Evolutionary conservation across 2,329 filamentous ascomycete genomes (phyloP).

Genomic region (Aureobasidium leucospermi): DNA sequence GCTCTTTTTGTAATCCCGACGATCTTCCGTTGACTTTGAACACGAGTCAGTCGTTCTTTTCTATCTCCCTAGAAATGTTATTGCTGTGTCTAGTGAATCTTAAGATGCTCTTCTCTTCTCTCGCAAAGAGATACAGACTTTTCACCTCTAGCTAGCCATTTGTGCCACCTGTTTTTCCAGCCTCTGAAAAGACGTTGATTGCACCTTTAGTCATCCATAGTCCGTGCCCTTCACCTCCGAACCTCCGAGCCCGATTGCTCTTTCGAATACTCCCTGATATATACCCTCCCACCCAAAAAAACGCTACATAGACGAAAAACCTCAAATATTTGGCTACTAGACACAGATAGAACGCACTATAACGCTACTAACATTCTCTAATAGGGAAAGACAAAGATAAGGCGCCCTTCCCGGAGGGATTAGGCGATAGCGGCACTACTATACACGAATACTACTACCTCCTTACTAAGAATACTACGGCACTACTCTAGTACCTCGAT

Average conservation of each 20-base stretch:
- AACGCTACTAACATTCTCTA: too few relatives aligned
- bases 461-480: too few relatives aligned
- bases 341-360: too few relatives aligned
- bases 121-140: background rate
- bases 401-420: too few relatives aligned
- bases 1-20: background rate
- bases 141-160: background rate
- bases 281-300: too few relatives aligned
- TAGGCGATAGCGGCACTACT: too few relatives aligned
- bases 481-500: too few relatives aligned
- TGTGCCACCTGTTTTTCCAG: background rate
- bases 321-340: too few relatives aligned
- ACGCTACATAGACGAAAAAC: too few relatives aligned
- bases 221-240: background rate
- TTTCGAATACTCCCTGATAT: background rate
- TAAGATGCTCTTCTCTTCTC: background rate
- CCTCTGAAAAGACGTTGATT: constrained; percentile 7
- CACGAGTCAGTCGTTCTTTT: background rate
- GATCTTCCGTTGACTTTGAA: background rate
- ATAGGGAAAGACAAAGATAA: too few relatives aligned
- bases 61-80: background rate
- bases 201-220: constrained; percentile 8
- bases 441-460: too few relatives aligned
- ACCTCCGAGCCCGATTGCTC: background rate
- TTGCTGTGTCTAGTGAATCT: background rate